phyloP scores from a whole-genome alignment of 768 basidiomycete genomes.

The Boletus subcaerulescens region DNA sequence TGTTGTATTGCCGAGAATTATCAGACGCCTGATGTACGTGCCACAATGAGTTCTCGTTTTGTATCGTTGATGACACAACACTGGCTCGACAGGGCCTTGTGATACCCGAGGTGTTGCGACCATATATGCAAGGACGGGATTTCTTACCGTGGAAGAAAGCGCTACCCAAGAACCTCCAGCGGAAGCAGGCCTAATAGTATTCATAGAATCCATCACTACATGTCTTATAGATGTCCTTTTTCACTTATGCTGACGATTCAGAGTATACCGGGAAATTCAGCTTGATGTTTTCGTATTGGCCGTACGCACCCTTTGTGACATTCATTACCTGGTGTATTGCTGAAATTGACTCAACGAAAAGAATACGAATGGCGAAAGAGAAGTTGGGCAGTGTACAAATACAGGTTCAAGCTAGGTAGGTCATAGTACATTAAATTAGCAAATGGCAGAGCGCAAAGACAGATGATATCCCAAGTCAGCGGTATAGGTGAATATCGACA shows the following conservation, averaged over 20 bases:
- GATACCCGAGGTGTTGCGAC: slow-evolving; percentile 85
- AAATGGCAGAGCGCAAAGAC: background rate
- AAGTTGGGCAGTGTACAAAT: slow-evolving; percentile 12
- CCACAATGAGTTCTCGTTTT: background rate
- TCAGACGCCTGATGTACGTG: slow-evolving; percentile 85
- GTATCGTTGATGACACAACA: background rate
- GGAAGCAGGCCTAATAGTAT: slow-evolving; percentile 53
- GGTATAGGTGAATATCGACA: background rate
- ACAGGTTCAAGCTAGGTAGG: slow-evolving; percentile 14
- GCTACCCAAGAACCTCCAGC: slow-evolving; percentile 73
- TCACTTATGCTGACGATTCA: too few species aligned
- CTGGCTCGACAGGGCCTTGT: slow-evolving; percentile 66
- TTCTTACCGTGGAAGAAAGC: slow-evolving; percentile 83
- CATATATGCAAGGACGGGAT: slow-evolving; percentile 96
- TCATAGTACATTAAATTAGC: slow-evolving; percentile 22
- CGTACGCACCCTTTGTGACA: too few species aligned
- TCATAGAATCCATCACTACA: background rate
- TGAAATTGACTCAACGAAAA: background rate
- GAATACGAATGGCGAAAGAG: background rate
- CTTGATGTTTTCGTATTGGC: background rate
- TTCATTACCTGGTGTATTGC: slow-evolving; percentile 1
- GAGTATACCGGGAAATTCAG: background rate
- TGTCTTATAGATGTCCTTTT: background rate
- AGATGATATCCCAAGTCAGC: slow-evolving; percentile 4
- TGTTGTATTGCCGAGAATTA: slow-evolving; percentile 99